These are phyloP conservation scores for Ogataea paraovalis DNA, from an alignment of 805 yeast species.

Conservation along the genomic window DNA sequence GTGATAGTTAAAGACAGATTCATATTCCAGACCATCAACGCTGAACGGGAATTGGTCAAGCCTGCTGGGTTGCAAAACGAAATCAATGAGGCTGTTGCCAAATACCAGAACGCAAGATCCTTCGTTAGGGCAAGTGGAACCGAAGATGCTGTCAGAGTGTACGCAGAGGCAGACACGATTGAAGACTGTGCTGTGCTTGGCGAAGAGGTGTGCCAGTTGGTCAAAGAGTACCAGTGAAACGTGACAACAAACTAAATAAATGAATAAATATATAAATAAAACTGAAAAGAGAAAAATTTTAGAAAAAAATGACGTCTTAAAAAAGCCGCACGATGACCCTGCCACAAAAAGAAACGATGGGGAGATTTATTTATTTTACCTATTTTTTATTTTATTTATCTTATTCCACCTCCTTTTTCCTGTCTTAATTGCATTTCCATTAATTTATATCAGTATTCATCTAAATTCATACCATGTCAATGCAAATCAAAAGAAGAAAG, in stretches of 20 bases:
- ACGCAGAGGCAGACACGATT: slow-evolving; percentile 74
- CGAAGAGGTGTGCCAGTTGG: slow-evolving; percentile 35
- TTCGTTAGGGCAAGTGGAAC: slow-evolving; percentile 98
- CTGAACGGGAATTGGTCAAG: slow-evolving; percentile 74
- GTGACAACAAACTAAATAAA: background rate
- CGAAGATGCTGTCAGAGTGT: slow-evolving; percentile 94
- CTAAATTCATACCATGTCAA: background rate
- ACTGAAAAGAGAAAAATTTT: background rate
- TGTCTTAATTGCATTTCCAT: background rate
- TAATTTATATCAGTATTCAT: background rate
- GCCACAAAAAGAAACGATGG: background rate
- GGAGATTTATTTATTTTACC: background rate
- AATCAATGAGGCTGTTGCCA: slow-evolving; percentile 62
- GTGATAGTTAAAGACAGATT: slow-evolving; percentile 80
- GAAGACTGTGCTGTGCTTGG: slow-evolving; percentile 47
- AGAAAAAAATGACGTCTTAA: background rate
- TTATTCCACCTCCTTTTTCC: background rate
- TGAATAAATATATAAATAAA: background rate
- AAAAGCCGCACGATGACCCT: background rate
- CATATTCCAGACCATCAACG: slow-evolving; percentile 78
- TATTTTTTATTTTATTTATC: background rate
- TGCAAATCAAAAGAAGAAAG: slow-evolving; percentile 4
- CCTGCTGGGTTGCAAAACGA: slow-evolving; percentile 75
- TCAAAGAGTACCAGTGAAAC: slow-evolving; percentile 15
- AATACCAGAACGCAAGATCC: slow-evolving; percentile 64